Evolutionary conservation across 1,284 basidiomycete genomes (phyloP).

Genomic region (Leccinum subrobustum): DNA sequence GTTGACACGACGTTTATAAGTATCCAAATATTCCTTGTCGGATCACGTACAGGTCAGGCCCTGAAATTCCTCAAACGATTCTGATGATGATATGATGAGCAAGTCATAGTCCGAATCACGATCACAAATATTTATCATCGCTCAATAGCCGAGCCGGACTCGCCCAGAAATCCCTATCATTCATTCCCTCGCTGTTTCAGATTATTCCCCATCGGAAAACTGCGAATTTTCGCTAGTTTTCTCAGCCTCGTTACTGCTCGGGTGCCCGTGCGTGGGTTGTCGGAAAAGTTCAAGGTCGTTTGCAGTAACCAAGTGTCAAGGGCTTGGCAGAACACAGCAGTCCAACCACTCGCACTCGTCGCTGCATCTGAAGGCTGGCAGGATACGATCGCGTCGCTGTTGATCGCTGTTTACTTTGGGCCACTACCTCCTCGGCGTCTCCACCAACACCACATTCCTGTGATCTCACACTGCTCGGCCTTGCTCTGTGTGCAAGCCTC

Average conservation of each 20-base stretch:
- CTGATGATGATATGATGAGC: not conserved
- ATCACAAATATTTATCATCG: not conserved
- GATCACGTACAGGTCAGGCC: conserved; percentile 2
- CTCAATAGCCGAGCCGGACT: not conserved
- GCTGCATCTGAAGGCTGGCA: not conserved
- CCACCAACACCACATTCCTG: not conserved
- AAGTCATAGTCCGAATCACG: not conserved
- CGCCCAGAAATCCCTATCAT: not conserved
- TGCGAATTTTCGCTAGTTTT: not conserved
- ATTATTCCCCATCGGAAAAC: not conserved
- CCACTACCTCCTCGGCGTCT: not conserved
- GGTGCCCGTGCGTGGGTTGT: not conserved
- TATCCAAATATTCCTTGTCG: not conserved
- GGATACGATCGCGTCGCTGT: conserved; percentile 13
- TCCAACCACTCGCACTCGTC: not conserved
- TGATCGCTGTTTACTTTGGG: conserved; percentile 20
- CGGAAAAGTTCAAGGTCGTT: not conserved
- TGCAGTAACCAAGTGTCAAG: not conserved
- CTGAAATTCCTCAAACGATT: not conserved
- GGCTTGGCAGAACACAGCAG: not conserved
- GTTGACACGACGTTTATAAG: not conserved
- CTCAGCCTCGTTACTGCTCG: conserved; percentile 8
- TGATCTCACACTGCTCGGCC: conserved; percentile 12
- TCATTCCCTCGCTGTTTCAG: not conserved
- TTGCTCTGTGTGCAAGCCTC: conserved; percentile 25